Evolutionary conservation across 1,284 basidiomycete species (phyloP), one percentile per base, ranked within the genome.

Genomic region (Afroboletus lepidellus): DNA sequence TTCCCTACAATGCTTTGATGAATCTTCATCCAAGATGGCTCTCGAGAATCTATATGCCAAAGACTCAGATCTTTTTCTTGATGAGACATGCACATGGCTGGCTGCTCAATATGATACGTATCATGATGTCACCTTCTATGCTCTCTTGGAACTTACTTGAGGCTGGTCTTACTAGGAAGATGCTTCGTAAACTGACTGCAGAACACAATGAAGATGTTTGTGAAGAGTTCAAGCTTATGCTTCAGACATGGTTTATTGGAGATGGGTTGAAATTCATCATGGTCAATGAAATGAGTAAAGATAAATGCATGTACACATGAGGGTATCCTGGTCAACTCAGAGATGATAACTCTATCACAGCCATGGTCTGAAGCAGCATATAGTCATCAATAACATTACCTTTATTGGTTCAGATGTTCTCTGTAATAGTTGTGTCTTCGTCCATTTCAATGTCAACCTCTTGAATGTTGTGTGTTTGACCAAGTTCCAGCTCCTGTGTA

Each of bases 241-340:
- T 54, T 39, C 41, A n/a, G 16, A 41, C 41, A 0, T 18, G 38
- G 0, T 53, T 57, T 4, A 9, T 36, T 23, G 63, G 61, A 6
- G 60, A 59, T 55, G 64, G 65, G 2, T 56, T 47, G 13, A 54
- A 67, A 50, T 66, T 66, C 46, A 53, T 67, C 0, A 45, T 54
- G 8, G 41, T 68, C 24, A 59, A 67, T 39, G 64, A 66, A 56
- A 60, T 60, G 18, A 66, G 65, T 54, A 65, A 66, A 48, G 57
- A 66, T 33, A 54, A 67, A 15, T 53, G 44, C 2, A 55, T 54
- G 5, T 58, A 43, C 41, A 53, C 60, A 30, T 33, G 33, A 5
- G 21, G 8, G 2, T 45, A n/a, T 34, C n/a, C n/a, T n/a, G n/a
- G n/a, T n/a, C n/a, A n/a, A n/a, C n/a, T n/a, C n/a, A n/a, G n/a